Evolutionary conservation across 148 eudicot genomes (phyloP).

Genomic region (Cornus controversa): DNA sequence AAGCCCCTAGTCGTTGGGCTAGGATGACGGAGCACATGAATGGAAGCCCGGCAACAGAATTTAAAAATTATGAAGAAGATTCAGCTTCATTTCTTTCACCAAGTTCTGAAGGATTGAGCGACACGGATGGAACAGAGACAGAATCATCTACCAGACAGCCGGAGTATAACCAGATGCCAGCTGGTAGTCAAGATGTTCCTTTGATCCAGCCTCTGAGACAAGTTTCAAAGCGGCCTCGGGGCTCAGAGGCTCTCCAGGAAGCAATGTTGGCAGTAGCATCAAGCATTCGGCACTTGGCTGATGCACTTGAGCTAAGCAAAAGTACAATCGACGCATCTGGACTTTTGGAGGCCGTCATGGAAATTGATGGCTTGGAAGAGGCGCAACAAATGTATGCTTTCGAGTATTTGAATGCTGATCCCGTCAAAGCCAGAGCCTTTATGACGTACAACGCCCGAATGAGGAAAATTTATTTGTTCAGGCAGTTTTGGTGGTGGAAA

Average conservation of each 20-base stretch:
- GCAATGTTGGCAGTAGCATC: slow-evolving; percentile 19
- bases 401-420: slow-evolving; percentile 22
- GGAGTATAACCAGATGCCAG: slow-evolving; percentile 16
- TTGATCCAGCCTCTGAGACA: slow-evolving; percentile 14
- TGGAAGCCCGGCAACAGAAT: slow-evolving; percentile 9
- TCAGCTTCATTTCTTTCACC: slow-evolving; percentile 23
- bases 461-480: slow-evolving; percentile 20
- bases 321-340: slow-evolving; percentile 10
- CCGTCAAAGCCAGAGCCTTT: slow-evolving; percentile 20
- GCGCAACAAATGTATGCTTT: slow-evolving; percentile 21
- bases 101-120: slow-evolving; percentile 16
- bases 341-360: slow-evolving; percentile 20
- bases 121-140: slow-evolving; percentile 22
- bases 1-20: slow-evolving; percentile 22
- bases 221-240: slow-evolving; percentile 13
- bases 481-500: slow-evolving; percentile 25
- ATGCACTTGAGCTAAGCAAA: slow-evolving; percentile 17
- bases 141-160: slow-evolving; percentile 13
- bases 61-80: slow-evolving; percentile 15
- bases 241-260: slow-evolving; percentile 16
- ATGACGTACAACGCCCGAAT: slow-evolving; percentile 16
- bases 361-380: slow-evolving; percentile 22
- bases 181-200: slow-evolving; percentile 12
- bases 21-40: slow-evolving; percentile 19
- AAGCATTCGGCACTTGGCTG: slow-evolving; percentile 21